These are phyloP conservation scores for Astragalus membranaceus DNA, from an alignment of 306 rosid genomes.

Conservation along the genomic window DNA sequence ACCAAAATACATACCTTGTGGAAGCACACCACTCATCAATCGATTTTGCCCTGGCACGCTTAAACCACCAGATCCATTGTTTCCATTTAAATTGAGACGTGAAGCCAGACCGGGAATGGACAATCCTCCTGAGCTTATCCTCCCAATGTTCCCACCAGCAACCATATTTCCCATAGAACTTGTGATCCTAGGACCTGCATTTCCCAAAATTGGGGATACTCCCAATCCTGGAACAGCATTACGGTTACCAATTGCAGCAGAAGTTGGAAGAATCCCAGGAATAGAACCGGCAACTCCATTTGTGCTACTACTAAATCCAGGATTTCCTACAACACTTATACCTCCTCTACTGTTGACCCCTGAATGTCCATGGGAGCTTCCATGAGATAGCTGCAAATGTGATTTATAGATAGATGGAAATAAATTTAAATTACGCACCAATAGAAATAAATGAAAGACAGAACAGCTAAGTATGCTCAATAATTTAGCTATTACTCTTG, in stretches of 20 bases:
- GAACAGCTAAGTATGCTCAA: not conserved
- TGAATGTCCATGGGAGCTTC: conserved; percentile 86
- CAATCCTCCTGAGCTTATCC: conserved; percentile 81
- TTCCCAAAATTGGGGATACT: conserved; percentile 91
- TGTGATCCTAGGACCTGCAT: conserved; percentile 79
- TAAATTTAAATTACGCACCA: not conserved
- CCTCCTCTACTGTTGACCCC: conserved; percentile 98
- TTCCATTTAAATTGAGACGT: conserved; percentile 69
- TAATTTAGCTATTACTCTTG: not conserved
- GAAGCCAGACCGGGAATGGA: conserved; percentile 91
- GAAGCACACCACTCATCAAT: conserved; percentile 81
- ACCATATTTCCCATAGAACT: conserved; percentile 97
- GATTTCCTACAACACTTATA: conserved; percentile 90
- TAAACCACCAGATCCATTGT: conserved; percentile 81
- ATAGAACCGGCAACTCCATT: conserved; percentile 98
- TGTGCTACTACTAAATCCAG: conserved; percentile 95
- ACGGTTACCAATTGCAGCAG: conserved; percentile 93
- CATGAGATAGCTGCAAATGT: conserved; percentile 79
- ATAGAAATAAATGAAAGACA: conserved; percentile 16
- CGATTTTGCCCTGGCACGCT: conserved; percentile 92
- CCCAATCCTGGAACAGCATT: conserved; percentile 98
- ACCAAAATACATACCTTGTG: conserved; percentile 62
- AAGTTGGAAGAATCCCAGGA: conserved; percentile 97
- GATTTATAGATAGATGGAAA: not conserved
- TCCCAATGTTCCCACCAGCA: conserved; percentile 74